A percentile compares a stretch with the other conserved stretches of the same genome.
These are phyloP conservation scores for Kalmanozyma brasiliensis DNA, from an alignment of 1,284 basidiomycete species.

Conservation along the genomic window DNA sequence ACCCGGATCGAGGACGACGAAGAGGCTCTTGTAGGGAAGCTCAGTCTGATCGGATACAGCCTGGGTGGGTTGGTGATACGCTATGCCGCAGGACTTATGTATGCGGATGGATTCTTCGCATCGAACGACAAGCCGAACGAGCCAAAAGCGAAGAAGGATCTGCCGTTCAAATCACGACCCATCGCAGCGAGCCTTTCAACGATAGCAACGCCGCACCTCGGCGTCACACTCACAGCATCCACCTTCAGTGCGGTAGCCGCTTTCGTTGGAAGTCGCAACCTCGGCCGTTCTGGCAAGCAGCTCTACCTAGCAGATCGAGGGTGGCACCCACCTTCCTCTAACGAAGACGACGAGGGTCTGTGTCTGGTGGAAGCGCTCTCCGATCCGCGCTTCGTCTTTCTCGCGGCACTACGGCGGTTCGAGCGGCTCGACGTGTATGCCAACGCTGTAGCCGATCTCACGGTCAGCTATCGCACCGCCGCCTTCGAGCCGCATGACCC, in stretches of 20 bases:
- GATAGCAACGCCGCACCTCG: conserved; percentile 83
- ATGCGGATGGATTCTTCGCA: conserved; percentile 69
- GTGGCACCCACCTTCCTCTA: conserved; percentile 21
- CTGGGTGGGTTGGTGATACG: conserved; percentile 82
- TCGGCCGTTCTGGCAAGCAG: conserved; percentile 23
- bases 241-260: conserved; percentile 75
- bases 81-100: conserved; percentile 79
- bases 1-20: conserved; percentile 29
- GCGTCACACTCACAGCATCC: conserved; percentile 66
- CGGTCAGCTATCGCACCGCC: conserved; percentile 59
- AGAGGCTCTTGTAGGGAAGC: conserved; percentile 20
- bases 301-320: conserved; percentile 45
- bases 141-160: background rate
- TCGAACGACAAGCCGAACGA: background rate
- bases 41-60: conserved; percentile 72
- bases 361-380: conserved; percentile 51
- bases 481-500: conserved; percentile 47
- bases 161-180: conserved; percentile 30
- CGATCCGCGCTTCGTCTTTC: conserved; percentile 77
- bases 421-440: conserved; percentile 81
- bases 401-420: conserved; percentile 79
- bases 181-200: conserved; percentile 73
- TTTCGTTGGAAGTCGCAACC: conserved; percentile 69
- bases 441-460: conserved; percentile 73
- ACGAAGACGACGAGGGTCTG: conserved; percentile 1